Base-by-base conservation (phyloP, 148 eudicot species). In the Silene uniflora region DNA sequence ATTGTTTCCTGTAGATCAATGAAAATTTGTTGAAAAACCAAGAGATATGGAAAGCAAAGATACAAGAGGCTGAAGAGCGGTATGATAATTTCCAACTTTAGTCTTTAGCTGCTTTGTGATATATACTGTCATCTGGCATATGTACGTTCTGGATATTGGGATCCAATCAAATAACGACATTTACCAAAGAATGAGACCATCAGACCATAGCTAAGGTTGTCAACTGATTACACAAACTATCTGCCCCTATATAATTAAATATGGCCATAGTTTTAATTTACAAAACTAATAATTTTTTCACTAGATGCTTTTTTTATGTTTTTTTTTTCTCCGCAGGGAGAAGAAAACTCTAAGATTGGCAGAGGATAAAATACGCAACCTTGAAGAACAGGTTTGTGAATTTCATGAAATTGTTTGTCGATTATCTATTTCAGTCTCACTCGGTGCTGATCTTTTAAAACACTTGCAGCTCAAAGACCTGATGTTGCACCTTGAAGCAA, bases 301-400 rank as follows among this genome's bases (percentile, higher is more conserved):
- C 27, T 27, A 59, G 47, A 21, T n/a, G 23, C 13, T 32, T 32
- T 27, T 65, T 47, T 62, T 47, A 19, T 67, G 17, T 76, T 21
- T 27, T 72, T 79, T 27, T 27, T 32, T 32, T 32, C 35, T 4
- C 35, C 35, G 60, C 76, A 91, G 97, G 91, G 93, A 90, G 83
- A 81, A 87, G 86, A 88, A 77, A 83, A 83, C 84, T 71, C 55
- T 84, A 60, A 77, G 49, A 73, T 75, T 71, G 76, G 89, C 90
- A 82, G 91, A 91, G 25, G 75, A 81, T n/a, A 89, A 85, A 83
- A 85, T 94, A 81, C 81, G 55, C 25, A 85, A 85, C 71, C 85
- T 91, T 81, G 96, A 91, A 83, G 91, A 89, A 74, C 91, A 94
- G 97, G 98, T 94, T n/a, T 21, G 73, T 47, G 29, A 70, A 13